These are phyloP conservation scores for Boletus rubropictus DNA, from an alignment of 768 basidiomycete genomes.

Conservation along the genomic window DNA sequence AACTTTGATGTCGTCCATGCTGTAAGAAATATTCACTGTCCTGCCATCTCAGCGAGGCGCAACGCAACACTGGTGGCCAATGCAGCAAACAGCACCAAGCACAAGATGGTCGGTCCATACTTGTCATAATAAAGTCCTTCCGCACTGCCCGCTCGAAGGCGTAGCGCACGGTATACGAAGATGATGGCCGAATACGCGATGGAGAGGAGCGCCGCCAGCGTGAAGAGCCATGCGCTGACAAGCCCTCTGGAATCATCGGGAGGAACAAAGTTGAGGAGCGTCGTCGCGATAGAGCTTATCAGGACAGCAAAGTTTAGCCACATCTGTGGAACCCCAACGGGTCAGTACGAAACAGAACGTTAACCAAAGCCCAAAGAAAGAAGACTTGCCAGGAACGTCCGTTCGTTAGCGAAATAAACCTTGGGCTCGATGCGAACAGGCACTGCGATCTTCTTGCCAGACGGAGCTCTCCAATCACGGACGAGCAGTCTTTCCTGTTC, in stretches of 20 bases:
- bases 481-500: constrained; percentile 54
- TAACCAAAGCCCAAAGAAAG: neutral
- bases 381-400: constrained; percentile 81
- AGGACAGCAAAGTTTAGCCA: constrained; percentile 87
- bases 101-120: constrained; percentile 77
- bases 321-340: constrained; percentile 44
- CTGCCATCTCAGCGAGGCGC: constrained; percentile 50
- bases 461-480: constrained; percentile 70
- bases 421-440: constrained; percentile 98
- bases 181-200: constrained; percentile 83
- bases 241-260: constrained; percentile 70
- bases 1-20: neutral
- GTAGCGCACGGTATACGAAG: constrained; percentile 69
- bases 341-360: constrained; percentile 1
- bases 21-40: constrained; percentile 1
- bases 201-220: constrained; percentile 79
- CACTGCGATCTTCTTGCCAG: constrained; percentile 85
- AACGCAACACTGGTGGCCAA: constrained; percentile 72
- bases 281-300: constrained; percentile 84
- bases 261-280: constrained; percentile 79
- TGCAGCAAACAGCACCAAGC: constrained; percentile 61
- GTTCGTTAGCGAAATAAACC: constrained; percentile 93
- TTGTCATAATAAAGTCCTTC: constrained; percentile 86
- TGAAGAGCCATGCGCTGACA: constrained; percentile 85
- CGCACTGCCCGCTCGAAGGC: constrained; percentile 63